Conservation (phyloP, 768 basidiomycete genomes). For the Plicaturopsis crispa region DNA sequence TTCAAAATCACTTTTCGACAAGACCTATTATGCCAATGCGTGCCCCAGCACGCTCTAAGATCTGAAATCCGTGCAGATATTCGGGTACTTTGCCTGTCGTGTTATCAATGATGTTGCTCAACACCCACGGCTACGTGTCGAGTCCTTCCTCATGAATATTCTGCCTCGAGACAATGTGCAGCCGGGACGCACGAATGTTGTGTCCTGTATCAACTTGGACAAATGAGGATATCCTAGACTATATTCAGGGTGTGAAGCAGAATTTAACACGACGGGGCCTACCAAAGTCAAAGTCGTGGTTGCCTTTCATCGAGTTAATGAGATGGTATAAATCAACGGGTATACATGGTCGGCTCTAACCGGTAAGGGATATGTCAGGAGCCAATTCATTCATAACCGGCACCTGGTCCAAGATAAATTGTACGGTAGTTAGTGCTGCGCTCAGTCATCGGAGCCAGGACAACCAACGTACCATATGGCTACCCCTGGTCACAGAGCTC, state of each 20-base stretch:
- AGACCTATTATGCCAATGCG: slow-evolving; percentile 80
- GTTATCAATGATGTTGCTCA: slow-evolving; percentile 80
- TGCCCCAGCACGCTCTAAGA: slow-evolving; percentile 64
- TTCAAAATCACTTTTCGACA: slow-evolving; percentile 62
- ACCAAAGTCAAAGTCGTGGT: slow-evolving; percentile 93
- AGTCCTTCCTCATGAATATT: no score
- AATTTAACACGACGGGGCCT: slow-evolving; percentile 5
- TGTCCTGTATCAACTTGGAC: slow-evolving; percentile 60
- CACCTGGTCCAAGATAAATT: slow-evolving; percentile 36
- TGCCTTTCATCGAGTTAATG: slow-evolving; percentile 45
- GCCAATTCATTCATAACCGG: slow-evolving; percentile 78
- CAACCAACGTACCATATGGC: slow-evolving; percentile 65
- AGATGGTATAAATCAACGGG: no score
- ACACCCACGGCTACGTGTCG: slow-evolving; percentile 84
- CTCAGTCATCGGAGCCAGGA: slow-evolving; percentile 1
- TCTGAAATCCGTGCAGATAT: slow-evolving; percentile 48
- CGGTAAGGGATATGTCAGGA: slow-evolving; percentile 76
- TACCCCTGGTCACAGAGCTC: slow-evolving; percentile 81
- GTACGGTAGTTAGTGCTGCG: background rate
- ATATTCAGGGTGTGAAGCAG: background rate
- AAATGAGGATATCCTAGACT: slow-evolving; percentile 53
- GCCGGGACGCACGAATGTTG: slow-evolving; percentile 53
- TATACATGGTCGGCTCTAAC: no score
- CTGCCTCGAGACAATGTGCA: no score
- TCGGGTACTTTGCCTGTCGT: slow-evolving; percentile 57